Percentiles rank a stretch among this genome's conserved stretches.
These are phyloP conservation scores for Phylloporus rhodoxanthus DNA, from an alignment of 768 basidiomycete species.

Conservation along the genomic window DNA sequence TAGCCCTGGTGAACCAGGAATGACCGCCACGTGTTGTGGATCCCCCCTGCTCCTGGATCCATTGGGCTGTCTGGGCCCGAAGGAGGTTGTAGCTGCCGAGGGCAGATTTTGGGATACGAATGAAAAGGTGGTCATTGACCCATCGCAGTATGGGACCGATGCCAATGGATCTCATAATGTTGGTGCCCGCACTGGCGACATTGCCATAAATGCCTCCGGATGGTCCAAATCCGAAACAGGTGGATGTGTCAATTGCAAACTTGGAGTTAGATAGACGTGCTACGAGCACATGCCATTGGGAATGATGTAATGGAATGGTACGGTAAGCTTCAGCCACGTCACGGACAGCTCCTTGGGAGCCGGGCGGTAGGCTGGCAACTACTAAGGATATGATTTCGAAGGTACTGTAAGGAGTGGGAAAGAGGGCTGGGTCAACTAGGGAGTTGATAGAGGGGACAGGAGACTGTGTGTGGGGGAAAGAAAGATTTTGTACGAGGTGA, in stretches of 20 bases:
- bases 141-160: conserved; percentile 22
- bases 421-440: not conserved
- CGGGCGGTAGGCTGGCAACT: no score
- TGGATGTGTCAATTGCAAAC: conserved; percentile 23
- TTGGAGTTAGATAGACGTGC: conserved; percentile 12
- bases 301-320: conserved; percentile 25
- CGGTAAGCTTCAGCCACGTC: not conserved
- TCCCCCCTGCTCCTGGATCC: not conserved
- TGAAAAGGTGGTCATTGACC: conserved; percentile 33
- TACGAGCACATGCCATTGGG: conserved; percentile 33
- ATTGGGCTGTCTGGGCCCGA: not conserved
- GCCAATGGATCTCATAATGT: conserved; percentile 7
- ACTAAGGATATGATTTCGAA: no score
- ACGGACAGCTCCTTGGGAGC: not conserved
- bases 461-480: not conserved
- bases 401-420: no score
- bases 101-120: not conserved
- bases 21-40: not conserved
- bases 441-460: not conserved
- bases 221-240: conserved; percentile 21
- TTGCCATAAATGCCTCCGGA: conserved; percentile 24
- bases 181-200: conserved; percentile 16
- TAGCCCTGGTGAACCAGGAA: not conserved
- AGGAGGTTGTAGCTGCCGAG: fast-evolving
- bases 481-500: not conserved